Evolutionary conservation across 768 basidiomycete species (phyloP).

Genomic region (Hygrophorus russula): DNA sequence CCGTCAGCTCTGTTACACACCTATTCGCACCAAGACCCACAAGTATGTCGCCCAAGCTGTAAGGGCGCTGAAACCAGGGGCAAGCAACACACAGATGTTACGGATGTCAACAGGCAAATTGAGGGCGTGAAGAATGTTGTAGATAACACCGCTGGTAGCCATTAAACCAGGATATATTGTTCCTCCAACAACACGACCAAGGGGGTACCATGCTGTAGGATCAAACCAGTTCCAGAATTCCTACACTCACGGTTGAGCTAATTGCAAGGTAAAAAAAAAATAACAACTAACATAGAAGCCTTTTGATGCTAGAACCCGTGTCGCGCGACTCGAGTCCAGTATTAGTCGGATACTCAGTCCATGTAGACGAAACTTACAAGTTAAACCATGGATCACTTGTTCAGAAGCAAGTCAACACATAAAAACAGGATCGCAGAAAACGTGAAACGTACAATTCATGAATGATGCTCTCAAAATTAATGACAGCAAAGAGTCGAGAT

Average conservation of each 20-base stretch:
- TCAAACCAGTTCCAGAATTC: conserved; percentile 99
- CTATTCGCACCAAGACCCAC: conserved; percentile 29
- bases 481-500: conserved; percentile 91
- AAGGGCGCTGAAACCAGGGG: conserved; percentile 92
- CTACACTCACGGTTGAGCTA: conserved; percentile 25
- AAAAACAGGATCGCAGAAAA: conserved; percentile 3
- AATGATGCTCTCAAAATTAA: conserved; percentile 98
- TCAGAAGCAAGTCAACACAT: conserved; percentile 9
- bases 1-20: not conserved
- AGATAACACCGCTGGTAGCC: conserved; percentile 97
- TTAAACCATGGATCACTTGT: conserved; percentile 99
- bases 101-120: conserved; percentile 96
- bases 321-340: conserved; percentile 62
- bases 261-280: not conserved
- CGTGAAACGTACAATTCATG: conserved; percentile 82
- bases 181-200: conserved; percentile 96
- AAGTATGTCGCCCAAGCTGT: conserved; percentile 97
- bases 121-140: conserved; percentile 76
- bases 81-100: conserved; percentile 93
- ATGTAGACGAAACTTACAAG: conserved; percentile 51
- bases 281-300: conserved; percentile 80
- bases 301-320: conserved; percentile 77
- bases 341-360: conserved; percentile 8
- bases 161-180: conserved; percentile 98
- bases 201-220: conserved; percentile 98